Percentiles rank a stretch among this genome's conserved stretches.
Evolutionary conservation across 1,284 basidiomycete species (phyloP).

Genomic region (Mycena sp.): DNA sequence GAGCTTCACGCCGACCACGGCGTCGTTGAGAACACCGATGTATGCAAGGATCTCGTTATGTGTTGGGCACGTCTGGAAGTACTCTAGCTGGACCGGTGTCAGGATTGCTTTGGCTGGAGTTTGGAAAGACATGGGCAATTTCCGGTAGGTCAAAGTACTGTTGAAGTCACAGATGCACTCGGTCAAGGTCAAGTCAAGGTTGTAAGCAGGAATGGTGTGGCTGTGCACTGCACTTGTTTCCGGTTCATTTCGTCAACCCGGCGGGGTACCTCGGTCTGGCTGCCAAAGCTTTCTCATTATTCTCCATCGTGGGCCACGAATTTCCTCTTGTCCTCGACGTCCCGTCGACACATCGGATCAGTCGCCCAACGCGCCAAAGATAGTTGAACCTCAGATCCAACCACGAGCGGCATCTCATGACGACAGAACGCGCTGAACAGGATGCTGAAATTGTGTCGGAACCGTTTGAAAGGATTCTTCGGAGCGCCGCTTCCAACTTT

Average conservation of each 20-base stretch:
- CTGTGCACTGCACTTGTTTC: background rate
- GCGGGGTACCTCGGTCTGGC: too few relatives aligned
- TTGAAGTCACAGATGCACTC: background rate
- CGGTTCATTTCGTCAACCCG: too few relatives aligned
- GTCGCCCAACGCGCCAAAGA: background rate
- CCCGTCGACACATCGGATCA: too few relatives aligned
- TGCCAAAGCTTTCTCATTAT: too few relatives aligned
- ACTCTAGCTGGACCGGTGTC: slow-evolving; percentile 80
- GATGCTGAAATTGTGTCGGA: background rate
- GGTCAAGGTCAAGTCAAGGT: too few relatives aligned
- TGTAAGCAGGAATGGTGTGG: background rate
- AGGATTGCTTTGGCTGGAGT: slow-evolving; percentile 82
- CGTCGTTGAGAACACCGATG: slow-evolving; percentile 82
- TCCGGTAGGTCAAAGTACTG: background rate
- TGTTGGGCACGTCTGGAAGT: slow-evolving; percentile 85
- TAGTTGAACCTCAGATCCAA: background rate
- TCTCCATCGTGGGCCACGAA: too few relatives aligned
- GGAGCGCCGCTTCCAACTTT: background rate
- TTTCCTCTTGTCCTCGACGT: too few relatives aligned
- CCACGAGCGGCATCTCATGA: background rate
- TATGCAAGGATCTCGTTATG: slow-evolving; percentile 80
- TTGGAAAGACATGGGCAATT: slow-evolving; percentile 39
- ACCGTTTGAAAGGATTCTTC: background rate
- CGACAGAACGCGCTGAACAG: background rate
- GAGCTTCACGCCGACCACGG: slow-evolving; percentile 84